A percentile compares a stretch with the other conserved stretches of the same genome.
Conservation (phyloP, 495 filamentous ascomycete species). For the Alectoria sarmentosa region DNA sequence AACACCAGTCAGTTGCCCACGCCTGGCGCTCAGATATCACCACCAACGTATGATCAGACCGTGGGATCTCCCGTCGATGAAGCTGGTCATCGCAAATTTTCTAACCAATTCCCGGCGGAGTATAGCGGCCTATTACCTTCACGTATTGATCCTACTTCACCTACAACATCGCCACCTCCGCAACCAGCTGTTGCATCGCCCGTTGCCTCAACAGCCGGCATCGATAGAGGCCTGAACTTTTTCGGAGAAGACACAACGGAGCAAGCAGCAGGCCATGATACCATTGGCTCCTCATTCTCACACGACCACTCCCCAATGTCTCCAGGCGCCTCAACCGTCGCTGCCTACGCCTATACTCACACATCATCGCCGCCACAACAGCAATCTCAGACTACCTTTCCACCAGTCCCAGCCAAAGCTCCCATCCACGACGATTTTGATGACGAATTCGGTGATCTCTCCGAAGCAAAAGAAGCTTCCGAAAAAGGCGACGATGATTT, state of each 20-base stretch:
- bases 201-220: constrained; percentile 18
- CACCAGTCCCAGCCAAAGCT: constrained; percentile 15
- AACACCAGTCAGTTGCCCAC: constrained; percentile 39
- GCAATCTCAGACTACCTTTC: constrained; percentile 26
- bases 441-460: constrained; percentile 80
- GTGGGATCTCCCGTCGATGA: constrained; percentile 30
- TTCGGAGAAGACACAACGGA: constrained; percentile 18
- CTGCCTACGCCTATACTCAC: constrained; percentile 24
- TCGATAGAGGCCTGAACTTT: constrained; percentile 25
- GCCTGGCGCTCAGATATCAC: constrained; percentile 53
- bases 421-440: constrained; percentile 60
- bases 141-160: constrained; percentile 53
- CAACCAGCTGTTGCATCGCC: background rate
- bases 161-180: constrained; percentile 29
- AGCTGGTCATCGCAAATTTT: constrained; percentile 29
- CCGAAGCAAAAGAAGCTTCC: constrained; percentile 86
- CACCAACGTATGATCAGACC: constrained; percentile 55
- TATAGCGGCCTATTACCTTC: constrained; percentile 59
- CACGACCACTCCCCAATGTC: constrained; percentile 23
- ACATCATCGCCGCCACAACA: constrained; percentile 21
- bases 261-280: constrained; percentile 1
- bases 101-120: constrained; percentile 49
- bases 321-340: constrained; percentile 24
- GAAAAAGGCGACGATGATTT: constrained; percentile 59
- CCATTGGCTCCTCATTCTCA: constrained; percentile 10